Conservation (phyloP, 306 rosid species). For the Betula pendula region DNA sequence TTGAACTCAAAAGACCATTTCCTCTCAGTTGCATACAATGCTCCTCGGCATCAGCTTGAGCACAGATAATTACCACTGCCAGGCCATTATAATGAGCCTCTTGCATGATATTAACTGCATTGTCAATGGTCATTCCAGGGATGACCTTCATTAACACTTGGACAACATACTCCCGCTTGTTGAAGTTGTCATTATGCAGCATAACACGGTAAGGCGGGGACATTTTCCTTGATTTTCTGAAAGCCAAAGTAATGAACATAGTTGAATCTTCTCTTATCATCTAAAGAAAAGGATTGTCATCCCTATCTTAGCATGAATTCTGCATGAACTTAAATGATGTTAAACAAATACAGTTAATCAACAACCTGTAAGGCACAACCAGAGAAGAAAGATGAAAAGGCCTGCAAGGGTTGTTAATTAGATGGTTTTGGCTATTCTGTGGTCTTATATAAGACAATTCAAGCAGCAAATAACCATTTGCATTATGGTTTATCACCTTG, state of each 20-base stretch:
- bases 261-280: conserved; percentile 12
- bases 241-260: conserved; percentile 13
- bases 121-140: conserved; percentile 90
- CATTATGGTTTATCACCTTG: conserved; percentile 1
- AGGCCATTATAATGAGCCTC: conserved; percentile 88
- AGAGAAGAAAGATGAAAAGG: neutral
- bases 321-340: neutral
- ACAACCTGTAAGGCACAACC: neutral
- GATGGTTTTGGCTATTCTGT: neutral
- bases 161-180: conserved; percentile 90
- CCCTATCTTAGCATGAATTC: neutral
- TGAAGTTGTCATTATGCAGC: conserved; percentile 81
- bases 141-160: conserved; percentile 96
- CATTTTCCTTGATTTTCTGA: conserved; percentile 71
- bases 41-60: conserved; percentile 90
- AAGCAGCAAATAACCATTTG: neutral
- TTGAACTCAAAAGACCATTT: conserved; percentile 83
- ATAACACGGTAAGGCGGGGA: conserved; percentile 84
- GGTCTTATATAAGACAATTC: neutral
- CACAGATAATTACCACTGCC: conserved; percentile 81
- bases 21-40: conserved; percentile 95
- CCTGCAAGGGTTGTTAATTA: neutral
- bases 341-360: neutral
- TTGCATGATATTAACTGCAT: conserved; percentile 89
- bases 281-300: neutral